Conservation (phyloP, 257 asterid species). For the Nicotiana attenuata region DNA sequence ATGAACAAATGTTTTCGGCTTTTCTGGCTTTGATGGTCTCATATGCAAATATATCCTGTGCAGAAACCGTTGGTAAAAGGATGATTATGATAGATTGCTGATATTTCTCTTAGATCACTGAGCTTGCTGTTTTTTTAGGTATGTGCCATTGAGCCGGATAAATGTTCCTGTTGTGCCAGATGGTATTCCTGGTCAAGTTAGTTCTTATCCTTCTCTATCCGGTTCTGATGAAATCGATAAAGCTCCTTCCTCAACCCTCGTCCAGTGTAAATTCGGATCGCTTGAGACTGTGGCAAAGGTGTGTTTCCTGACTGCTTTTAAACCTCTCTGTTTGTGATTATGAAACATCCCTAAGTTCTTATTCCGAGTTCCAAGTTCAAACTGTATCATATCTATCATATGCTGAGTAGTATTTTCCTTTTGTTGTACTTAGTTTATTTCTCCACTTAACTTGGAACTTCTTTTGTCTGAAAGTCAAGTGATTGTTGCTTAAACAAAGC, state of each 20-base stretch:
- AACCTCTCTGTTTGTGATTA: background rate
- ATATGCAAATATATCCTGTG: background rate
- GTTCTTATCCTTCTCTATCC: constrained; percentile 66
- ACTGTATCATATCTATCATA: background rate
- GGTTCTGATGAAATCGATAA: constrained; percentile 50
- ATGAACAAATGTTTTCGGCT: background rate
- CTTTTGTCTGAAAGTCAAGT: background rate
- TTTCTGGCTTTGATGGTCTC: background rate
- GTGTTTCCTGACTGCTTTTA: background rate
- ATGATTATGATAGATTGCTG: background rate
- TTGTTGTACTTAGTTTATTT: background rate
- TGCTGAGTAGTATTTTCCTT: background rate
- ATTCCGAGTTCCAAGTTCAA: background rate
- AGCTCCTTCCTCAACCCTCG: constrained; percentile 51
- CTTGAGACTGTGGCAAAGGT: constrained; percentile 77
- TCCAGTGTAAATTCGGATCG: constrained; percentile 70
- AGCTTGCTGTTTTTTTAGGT: constrained; percentile 36
- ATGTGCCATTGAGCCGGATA: constrained; percentile 74
- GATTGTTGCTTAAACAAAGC: background rate
- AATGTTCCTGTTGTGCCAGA: constrained; percentile 31
- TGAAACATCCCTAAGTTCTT: background rate
- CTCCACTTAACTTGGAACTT: background rate
- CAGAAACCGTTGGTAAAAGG: background rate
- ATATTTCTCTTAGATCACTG: background rate
- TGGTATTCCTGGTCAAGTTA: constrained; percentile 31